phyloP scores from a whole-genome alignment of 352 stramenopile species.

The Pythium vanterpoolii region DNA sequence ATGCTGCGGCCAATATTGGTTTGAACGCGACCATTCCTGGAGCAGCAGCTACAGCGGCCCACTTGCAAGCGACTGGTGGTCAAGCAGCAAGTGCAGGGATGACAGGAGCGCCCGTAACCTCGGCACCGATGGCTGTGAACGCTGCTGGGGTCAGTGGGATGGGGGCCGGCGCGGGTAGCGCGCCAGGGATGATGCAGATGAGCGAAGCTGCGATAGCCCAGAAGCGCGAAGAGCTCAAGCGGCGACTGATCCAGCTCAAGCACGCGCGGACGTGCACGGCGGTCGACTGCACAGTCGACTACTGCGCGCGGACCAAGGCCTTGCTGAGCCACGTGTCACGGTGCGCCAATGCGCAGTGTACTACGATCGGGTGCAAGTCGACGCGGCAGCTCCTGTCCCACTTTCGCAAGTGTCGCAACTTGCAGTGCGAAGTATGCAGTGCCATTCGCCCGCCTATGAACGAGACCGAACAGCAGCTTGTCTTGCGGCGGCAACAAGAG shows the following conservation, averaged over 20 bases:
- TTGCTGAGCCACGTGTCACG: constrained; percentile 79
- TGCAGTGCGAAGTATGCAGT: constrained; percentile 85
- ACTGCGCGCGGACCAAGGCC: constrained; percentile 78
- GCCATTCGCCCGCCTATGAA: constrained; percentile 88
- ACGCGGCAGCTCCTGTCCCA: constrained; percentile 83
- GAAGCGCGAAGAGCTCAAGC: constrained; percentile 83
- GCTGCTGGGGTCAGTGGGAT: constrained; percentile 1
- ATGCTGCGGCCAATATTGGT: constrained; percentile 28
- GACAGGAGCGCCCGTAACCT: neutral
- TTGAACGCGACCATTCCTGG: constrained; percentile 29
- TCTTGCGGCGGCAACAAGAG: constrained; percentile 83
- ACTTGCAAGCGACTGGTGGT: constrained; percentile 24
- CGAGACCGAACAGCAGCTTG: constrained; percentile 80
- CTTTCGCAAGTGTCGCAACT: constrained; percentile 85
- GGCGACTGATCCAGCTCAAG: constrained; percentile 83
- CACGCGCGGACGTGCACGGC: constrained; percentile 80
- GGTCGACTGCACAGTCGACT: constrained; percentile 72
- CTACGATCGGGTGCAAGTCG: constrained; percentile 86
- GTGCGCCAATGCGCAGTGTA: constrained; percentile 81
- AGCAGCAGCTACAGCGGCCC: constrained; percentile 25
- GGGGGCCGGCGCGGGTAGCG: constrained; percentile 11
- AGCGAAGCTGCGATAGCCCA: constrained; percentile 81
- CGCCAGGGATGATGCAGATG: constrained; percentile 60
- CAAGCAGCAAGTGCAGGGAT: neutral
- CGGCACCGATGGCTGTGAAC: neutral